Evolutionary conservation across 1,139 yeast genomes (phyloP).

Genomic region (Yamadazyma sp.): DNA sequence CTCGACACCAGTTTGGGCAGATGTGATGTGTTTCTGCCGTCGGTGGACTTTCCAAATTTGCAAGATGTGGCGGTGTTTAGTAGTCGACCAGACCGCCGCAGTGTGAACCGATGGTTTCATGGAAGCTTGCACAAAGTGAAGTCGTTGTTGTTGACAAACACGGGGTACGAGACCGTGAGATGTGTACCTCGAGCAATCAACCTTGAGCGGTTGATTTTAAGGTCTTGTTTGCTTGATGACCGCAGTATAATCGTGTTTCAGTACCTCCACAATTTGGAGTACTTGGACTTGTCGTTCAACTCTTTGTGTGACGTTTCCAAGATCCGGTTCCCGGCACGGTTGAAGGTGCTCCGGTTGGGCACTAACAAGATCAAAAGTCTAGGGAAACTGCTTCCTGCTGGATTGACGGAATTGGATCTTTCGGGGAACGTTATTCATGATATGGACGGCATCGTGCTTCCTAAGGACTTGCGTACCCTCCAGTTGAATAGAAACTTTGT

Average conservation of each 20-base stretch:
- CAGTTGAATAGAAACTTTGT: no score
- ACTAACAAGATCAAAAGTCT: background rate
- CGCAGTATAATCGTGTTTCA: background rate
- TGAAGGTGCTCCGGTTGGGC: background rate
- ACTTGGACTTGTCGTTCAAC: slow-evolving; percentile 1
- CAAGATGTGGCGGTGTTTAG: background rate
- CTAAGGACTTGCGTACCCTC: no score
- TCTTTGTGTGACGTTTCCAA: background rate
- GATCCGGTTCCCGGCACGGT: background rate
- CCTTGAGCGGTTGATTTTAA: background rate
- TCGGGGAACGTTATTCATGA: no score
- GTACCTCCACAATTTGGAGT: background rate
- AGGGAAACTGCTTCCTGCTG: background rate
- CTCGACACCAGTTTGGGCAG: background rate
- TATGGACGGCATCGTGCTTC: no score
- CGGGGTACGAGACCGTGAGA: background rate
- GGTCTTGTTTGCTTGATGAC: background rate
- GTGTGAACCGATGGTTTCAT: background rate
- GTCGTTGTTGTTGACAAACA: background rate
- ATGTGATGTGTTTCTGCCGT: background rate
- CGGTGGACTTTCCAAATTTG: background rate
- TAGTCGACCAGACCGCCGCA: background rate
- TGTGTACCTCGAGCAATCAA: background rate
- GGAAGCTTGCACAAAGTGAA: background rate
- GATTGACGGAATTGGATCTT: background rate